Conservation (phyloP, 768 basidiomycete species). For the Suillus cothurnatus region DNA sequence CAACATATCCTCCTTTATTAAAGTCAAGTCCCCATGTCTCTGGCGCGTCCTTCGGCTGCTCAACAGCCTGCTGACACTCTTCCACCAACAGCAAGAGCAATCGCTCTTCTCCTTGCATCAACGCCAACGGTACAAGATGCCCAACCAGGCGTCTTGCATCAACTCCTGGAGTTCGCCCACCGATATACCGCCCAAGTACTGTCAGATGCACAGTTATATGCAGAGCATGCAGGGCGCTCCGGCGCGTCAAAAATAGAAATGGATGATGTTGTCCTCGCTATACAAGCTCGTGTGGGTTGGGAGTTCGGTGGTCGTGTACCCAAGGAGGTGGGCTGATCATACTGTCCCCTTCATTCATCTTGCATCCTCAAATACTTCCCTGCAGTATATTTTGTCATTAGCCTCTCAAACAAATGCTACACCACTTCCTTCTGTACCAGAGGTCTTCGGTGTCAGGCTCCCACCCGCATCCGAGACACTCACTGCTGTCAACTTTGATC, state of each 20-base stretch:
- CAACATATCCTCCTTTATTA: not conserved
- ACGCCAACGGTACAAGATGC: slow-evolving; percentile 85
- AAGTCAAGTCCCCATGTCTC: slow-evolving; percentile 37
- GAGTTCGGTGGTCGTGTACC: slow-evolving; percentile 88
- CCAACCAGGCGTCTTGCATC: slow-evolving; percentile 84
- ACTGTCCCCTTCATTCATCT: slow-evolving; percentile 3
- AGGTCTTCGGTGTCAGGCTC: slow-evolving; percentile 86
- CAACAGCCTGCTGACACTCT: slow-evolving; percentile 57
- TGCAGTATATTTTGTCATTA: slow-evolving; percentile 74
- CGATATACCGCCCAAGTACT: slow-evolving; percentile 83
- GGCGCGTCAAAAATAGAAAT: slow-evolving; percentile 69
- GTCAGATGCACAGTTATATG: slow-evolving; percentile 84
- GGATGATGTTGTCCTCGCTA: slow-evolving; percentile 80
- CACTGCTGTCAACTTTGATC: slow-evolving; percentile 82
- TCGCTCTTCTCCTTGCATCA: slow-evolving; percentile 81
- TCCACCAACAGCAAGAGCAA: slow-evolving; percentile 83
- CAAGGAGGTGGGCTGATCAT: slow-evolving; percentile 67
- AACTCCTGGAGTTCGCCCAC: slow-evolving; percentile 85
- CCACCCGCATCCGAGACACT: slow-evolving; percentile 70
- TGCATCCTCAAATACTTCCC: not conserved
- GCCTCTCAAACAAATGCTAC: slow-evolving; percentile 82
- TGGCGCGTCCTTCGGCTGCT: slow-evolving; percentile 30
- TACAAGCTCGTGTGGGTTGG: slow-evolving; percentile 91
- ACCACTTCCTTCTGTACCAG: slow-evolving; percentile 82
- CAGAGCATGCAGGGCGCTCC: slow-evolving; percentile 79